Percentiles rank a stretch among this genome's conserved stretches.
phyloP scores from a whole-genome alignment of 75 land plant species.

The Pseudotsuga menziesii region DNA sequence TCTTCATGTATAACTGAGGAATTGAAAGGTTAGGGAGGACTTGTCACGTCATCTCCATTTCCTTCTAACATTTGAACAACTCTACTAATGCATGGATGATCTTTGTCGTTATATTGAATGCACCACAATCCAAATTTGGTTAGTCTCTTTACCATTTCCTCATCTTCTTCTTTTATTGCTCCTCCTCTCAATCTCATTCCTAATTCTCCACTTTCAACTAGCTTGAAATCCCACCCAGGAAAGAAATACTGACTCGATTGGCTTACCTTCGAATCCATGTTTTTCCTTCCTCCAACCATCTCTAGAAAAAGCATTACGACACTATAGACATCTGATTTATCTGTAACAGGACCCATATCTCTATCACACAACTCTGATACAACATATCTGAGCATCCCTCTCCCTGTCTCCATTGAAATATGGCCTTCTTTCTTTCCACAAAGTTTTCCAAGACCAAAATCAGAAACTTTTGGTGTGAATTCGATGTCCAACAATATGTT shows the following conservation, averaged over 20 bases:
- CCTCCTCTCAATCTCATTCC: not conserved
- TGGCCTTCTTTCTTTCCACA: not conserved
- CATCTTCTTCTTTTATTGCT: not conserved
- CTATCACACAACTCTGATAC: conserved; percentile 19
- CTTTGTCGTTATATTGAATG: conserved; percentile 7
- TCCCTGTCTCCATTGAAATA: conserved; percentile 6
- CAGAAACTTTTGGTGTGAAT: conserved; percentile 23
- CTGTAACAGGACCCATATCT: conserved; percentile 7
- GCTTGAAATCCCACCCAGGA: conserved; percentile 3
- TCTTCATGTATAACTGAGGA: too few relatives aligned
- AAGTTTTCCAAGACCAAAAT: conserved; percentile 35
- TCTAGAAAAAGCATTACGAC: conserved; percentile 30
- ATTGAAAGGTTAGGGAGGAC: too few relatives aligned
- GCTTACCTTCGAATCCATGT: not conserved
- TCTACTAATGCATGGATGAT: too few relatives aligned
- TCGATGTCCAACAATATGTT: conserved; percentile 28
- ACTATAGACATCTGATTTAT: conserved; percentile 29
- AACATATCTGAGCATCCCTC: conserved; percentile 24
- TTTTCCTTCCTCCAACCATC: conserved; percentile 20
- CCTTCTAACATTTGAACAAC: too few relatives aligned
- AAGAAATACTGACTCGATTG: not conserved
- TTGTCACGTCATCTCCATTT: too few relatives aligned
- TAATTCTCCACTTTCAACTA: not conserved
- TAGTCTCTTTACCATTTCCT: conserved; percentile 3
- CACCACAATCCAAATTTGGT: conserved; percentile 18